Percentiles rank a stretch among this genome's conserved stretches.
Conservation (phyloP, 805 yeast genomes). For the Maudiozyma turicensis region DNA sequence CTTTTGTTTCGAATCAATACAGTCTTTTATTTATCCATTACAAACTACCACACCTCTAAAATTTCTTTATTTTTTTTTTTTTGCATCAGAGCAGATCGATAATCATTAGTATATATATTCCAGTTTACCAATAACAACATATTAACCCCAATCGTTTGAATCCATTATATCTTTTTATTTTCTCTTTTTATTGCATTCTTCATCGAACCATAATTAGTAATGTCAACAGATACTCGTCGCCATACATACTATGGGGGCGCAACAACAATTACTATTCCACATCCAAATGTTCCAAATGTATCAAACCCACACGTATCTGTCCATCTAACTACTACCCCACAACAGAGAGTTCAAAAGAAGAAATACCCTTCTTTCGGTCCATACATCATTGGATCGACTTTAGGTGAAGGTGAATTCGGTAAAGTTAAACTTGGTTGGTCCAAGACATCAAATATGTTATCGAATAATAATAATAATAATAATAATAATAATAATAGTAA, state of each 20-base stretch:
- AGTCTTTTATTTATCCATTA: too few relatives aligned
- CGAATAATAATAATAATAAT: neutral
- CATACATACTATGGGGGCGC: constrained; percentile 28
- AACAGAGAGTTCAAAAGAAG: neutral
- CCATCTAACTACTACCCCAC: neutral
- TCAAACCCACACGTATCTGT: neutral
- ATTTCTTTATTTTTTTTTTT: too few relatives aligned
- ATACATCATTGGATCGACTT: constrained; percentile 80
- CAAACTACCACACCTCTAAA: too few relatives aligned
- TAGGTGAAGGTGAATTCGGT: constrained; percentile 98
- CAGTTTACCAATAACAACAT: too few relatives aligned
- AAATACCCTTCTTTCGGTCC: constrained; percentile 76
- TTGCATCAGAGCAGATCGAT: too few relatives aligned
- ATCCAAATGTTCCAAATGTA: neutral
- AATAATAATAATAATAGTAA: neutral
- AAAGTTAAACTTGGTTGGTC: constrained; percentile 98
- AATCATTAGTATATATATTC: too few relatives aligned
- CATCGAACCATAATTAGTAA: neutral
- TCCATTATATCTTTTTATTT: neutral
- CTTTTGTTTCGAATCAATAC: too few relatives aligned
- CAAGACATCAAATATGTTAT: constrained; percentile 28
- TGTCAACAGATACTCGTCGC: constrained; percentile 9
- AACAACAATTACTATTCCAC: constrained; percentile 3
- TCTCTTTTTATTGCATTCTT: neutral
- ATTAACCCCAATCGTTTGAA: too few relatives aligned